Evolutionary conservation across 768 basidiomycete genomes (phyloP).

Genomic region (Tylopilus vinaceipallidus): DNA sequence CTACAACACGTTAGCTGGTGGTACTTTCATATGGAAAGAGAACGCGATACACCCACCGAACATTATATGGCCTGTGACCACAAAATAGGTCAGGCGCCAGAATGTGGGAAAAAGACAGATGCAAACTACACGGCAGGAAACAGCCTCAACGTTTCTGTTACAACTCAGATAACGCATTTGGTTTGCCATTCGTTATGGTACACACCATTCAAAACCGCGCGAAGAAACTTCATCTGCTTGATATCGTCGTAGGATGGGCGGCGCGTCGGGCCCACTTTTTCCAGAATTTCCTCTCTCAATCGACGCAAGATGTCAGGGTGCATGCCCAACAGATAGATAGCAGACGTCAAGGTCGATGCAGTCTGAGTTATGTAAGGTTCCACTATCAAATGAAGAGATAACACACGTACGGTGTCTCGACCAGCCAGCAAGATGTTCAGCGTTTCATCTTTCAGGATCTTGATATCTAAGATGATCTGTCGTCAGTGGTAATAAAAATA

Average conservation of each 20-base stretch:
- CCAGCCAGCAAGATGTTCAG: constrained; percentile 46
- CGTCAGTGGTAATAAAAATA: background rate
- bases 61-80: constrained; percentile 32
- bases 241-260: constrained; percentile 43
- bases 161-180: background rate
- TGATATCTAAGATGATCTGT: constrained; percentile 20
- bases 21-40: background rate
- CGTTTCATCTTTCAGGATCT: constrained; percentile 40
- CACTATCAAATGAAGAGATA: background rate
- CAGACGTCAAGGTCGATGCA: constrained; percentile 42
- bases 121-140: constrained; percentile 33
- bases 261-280: constrained; percentile 33
- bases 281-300: constrained; percentile 44
- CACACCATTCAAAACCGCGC: constrained; percentile 45
- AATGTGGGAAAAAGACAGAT: background rate
- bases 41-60: constrained; percentile 21
- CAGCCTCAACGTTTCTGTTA: constrained; percentile 32
- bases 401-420: constrained; percentile 36
- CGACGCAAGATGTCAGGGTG: constrained; percentile 40
- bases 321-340: constrained; percentile 45
- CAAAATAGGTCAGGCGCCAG: background rate
- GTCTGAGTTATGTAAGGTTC: constrained; percentile 32
- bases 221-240: constrained; percentile 41
- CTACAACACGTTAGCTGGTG: constrained; percentile 6
- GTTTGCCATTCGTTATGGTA: background rate